Evolutionary conservation across 2,329 filamentous ascomycete genomes (phyloP), one percentile per base, ranked within the genome.

Genomic region (Diaporthe citri): DNA sequence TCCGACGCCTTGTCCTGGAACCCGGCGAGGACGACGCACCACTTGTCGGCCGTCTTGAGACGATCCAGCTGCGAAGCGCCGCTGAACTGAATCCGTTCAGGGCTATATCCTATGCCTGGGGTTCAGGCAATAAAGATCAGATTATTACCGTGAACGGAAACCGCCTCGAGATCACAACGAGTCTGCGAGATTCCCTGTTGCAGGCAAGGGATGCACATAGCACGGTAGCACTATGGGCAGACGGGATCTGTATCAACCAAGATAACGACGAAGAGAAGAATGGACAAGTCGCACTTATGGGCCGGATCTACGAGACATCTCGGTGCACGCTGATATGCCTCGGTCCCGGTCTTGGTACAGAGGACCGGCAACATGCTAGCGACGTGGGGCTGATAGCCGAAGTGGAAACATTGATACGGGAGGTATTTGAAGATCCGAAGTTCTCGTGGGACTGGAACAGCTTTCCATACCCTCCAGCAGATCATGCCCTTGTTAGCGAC

Each of bases 101-200:
- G 20, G 39, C 69, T n/a, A 60, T 71, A 9, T 71, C 69, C 1
- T 71, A 71, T 25, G 69, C 48, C 6, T 71, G 69, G 69, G 69
- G 69, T 22, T 59, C 34, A 20, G 25, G n/a, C 20, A 22, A 20
- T 9, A 41, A 25, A 12, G 36, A 59, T 39, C 17, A 59, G n/a
- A 31, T 13, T 4, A 71, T 71, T 4, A 25, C 7, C 17, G 13
- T 71, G 22, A 36, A 71, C 39, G 55, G 69, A 28, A 34, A 36
- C 31, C 41, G 13, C 20, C 36, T 71, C n/a, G 25, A 55, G 8
- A 57, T 71, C 52, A 59, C 69, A n/a, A 55, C 31, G 3, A 71
- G 52, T 34, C 28, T 71, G 69, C 28, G 34, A n/a, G 25, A 39
- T 7, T 34, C 55, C 9, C 25, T 71, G 9, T 9, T 5, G 31